phyloP scores from a whole-genome alignment of 208 protist species.

The Paratrypanosoma confusum region DNA sequence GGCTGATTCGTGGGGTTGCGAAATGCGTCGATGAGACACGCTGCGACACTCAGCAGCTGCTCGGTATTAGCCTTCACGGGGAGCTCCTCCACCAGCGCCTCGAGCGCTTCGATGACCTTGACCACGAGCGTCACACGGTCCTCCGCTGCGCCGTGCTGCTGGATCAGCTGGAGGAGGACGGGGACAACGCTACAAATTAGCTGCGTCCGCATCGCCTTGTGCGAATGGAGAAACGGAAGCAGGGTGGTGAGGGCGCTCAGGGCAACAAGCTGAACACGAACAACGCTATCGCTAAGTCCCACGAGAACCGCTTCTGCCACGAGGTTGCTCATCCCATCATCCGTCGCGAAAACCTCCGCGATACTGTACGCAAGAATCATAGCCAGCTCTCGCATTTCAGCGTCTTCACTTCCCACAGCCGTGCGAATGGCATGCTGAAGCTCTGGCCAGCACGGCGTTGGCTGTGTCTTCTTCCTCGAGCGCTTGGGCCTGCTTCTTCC shows the following conservation, averaged over 20 bases:
- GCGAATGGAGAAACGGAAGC: slow-evolving; percentile 24
- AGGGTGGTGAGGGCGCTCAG: slow-evolving; percentile 49
- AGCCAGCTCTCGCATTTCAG: slow-evolving; percentile 71
- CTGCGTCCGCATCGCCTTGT: slow-evolving; percentile 14
- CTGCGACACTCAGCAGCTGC: slow-evolving; percentile 19
- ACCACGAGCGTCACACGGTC: slow-evolving; percentile 40
- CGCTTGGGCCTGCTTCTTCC: too few species aligned
- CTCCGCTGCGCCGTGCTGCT: slow-evolving; percentile 8
- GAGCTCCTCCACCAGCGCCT: slow-evolving; percentile 36
- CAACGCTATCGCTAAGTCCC: slow-evolving; percentile 45
- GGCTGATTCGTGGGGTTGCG: slow-evolving; percentile 15
- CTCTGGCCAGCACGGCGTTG: slow-evolving; percentile 39
- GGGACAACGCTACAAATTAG: slow-evolving; percentile 37
- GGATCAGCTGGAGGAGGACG: slow-evolving; percentile 25
- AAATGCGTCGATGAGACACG: slow-evolving; percentile 25
- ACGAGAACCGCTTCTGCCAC: slow-evolving; percentile 48
- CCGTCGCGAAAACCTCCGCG: slow-evolving; percentile 46
- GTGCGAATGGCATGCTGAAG: slow-evolving; percentile 43
- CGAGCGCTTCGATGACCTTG: slow-evolving; percentile 53
- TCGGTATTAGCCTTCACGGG: slow-evolving; percentile 34
- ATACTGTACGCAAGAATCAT: slow-evolving; percentile 78
- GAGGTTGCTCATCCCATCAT: slow-evolving; percentile 14
- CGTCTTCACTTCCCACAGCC: slow-evolving; percentile 22
- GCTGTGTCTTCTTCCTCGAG: too few species aligned
- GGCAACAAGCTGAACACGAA: slow-evolving; percentile 39